A percentile compares a stretch with the other conserved stretches of the same genome.
Evolutionary conservation across 805 yeast genomes (phyloP).

Genomic region (Zygotorulaspora sp.): DNA sequence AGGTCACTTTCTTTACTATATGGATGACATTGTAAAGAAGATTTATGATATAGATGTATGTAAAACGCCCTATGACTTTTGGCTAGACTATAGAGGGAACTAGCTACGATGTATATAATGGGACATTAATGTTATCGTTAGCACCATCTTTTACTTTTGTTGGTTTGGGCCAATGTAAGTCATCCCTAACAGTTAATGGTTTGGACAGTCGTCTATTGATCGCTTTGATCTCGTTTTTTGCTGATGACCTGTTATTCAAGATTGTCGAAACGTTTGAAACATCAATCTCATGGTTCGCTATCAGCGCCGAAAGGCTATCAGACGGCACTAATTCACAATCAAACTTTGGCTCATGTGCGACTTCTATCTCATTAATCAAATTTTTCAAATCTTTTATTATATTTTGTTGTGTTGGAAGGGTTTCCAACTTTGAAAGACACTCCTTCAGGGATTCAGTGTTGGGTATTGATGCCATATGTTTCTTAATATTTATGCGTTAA

Average conservation of each 20-base stretch:
- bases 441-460: slow-evolving; percentile 19
- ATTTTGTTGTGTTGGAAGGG: not conserved
- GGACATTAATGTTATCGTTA: slow-evolving; percentile 13
- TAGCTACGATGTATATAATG: slow-evolving; percentile 17
- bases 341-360: not conserved
- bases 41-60: slow-evolving; percentile 29
- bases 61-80: slow-evolving; percentile 28
- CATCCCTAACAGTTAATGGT: slow-evolving; percentile 20
- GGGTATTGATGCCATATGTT: slow-evolving; percentile 17
- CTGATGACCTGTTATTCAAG: slow-evolving; percentile 4
- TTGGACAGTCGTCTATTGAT: slow-evolving; percentile 26
- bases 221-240: slow-evolving; percentile 19
- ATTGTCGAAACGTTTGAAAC: slow-evolving; percentile 19
- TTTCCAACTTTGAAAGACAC: slow-evolving; percentile 15
- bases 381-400: slow-evolving; percentile 8
- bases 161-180: slow-evolving; percentile 26
- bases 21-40: slow-evolving; percentile 25
- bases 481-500: too few relatives aligned
- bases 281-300: slow-evolving; percentile 17
- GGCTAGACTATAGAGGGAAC: slow-evolving; percentile 14
- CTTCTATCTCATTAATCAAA: slow-evolving; percentile 7
- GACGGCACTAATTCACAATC: not conserved
- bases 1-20: slow-evolving; percentile 28
- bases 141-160: slow-evolving; percentile 11
- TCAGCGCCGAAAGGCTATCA: not conserved